Evolutionary conservation across 139 green algal species (phyloP).

Genomic region (Picochlorum sp.): DNA sequence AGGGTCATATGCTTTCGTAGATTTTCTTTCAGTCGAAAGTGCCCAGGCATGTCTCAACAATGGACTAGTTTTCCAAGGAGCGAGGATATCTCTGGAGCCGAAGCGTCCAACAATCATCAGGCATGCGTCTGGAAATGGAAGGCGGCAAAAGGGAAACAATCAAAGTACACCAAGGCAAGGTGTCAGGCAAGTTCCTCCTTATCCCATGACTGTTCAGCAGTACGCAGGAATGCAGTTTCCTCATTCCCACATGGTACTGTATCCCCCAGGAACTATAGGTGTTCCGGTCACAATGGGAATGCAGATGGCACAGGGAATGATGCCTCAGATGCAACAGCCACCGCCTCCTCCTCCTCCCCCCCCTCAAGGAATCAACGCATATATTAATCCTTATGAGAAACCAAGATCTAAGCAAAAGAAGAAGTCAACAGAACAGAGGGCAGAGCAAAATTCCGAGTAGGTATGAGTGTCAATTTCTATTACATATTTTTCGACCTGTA

Average conservation of each 20-base stretch:
- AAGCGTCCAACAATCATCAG: constrained; percentile 20
- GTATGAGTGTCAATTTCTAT: too few species aligned
- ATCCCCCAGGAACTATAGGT: constrained; percentile 3
- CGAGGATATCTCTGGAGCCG: background rate
- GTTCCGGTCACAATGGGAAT: constrained; percentile 1
- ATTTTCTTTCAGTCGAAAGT: constrained; percentile 31
- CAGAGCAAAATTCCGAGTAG: too few species aligned
- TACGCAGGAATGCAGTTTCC: background rate
- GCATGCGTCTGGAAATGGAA: constrained; percentile 2
- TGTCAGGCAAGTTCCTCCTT: background rate
- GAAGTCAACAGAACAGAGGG: too few species aligned
- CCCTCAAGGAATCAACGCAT: background rate
- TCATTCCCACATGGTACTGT: background rate
- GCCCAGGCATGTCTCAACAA: constrained; percentile 2
- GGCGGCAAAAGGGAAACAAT: background rate
- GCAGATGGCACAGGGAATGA: background rate
- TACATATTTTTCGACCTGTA: too few species aligned
- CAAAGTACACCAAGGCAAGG: background rate
- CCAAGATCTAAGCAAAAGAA: too few species aligned
- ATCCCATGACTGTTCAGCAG: background rate
- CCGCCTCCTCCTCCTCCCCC: background rate
- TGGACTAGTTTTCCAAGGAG: constrained; percentile 8
- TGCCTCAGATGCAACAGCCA: constrained; percentile 7
- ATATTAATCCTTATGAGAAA: too few species aligned
- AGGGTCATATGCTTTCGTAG: constrained; percentile 45